phyloP scores from a whole-genome alignment of 2,329 filamentous ascomycete species.

The Dothideomycetes sp. region DNA sequence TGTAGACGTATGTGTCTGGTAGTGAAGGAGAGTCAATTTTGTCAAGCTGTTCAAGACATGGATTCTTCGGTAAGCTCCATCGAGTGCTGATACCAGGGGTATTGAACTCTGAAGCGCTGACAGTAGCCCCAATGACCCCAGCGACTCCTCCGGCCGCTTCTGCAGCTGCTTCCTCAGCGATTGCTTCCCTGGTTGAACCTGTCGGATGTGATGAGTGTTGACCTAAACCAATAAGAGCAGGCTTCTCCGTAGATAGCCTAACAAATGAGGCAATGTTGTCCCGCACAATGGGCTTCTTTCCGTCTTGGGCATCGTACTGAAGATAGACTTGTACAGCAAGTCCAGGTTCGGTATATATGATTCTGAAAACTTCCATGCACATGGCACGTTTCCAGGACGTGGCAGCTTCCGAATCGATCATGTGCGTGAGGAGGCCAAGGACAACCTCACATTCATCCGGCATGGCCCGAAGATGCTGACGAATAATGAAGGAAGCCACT shows the following conservation, averaged over 20 bases:
- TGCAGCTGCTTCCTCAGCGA: constrained; percentile 74
- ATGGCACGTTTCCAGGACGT: constrained; percentile 77
- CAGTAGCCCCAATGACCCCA: constrained; percentile 71
- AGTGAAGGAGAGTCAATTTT: constrained; percentile 75
- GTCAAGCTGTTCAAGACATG: constrained; percentile 89
- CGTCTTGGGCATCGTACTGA: constrained; percentile 65
- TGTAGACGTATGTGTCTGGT: constrained; percentile 91
- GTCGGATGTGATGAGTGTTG: constrained; percentile 78
- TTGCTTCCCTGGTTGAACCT: constrained; percentile 47
- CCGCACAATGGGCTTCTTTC: constrained; percentile 66
- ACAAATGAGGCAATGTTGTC: constrained; percentile 82
- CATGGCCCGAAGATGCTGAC: constrained; percentile 66
- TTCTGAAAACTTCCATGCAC: constrained; percentile 84
- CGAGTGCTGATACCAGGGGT: constrained; percentile 73
- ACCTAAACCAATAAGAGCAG: constrained; percentile 75
- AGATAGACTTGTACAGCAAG: constrained; percentile 72
- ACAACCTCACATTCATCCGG: constrained; percentile 74
- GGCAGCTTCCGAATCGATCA: constrained; percentile 74
- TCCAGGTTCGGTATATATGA: constrained; percentile 71
- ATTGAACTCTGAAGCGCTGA: constrained; percentile 56
- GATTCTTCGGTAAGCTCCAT: constrained; percentile 80
- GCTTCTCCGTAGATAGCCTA: constrained; percentile 85
- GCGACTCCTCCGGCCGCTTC: constrained; percentile 73
- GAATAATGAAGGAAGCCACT: constrained; percentile 72
- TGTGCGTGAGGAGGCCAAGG: constrained; percentile 69